Evolutionary conservation across 768 basidiomycete species (phyloP), one percentile per base, ranked within the genome.

Genomic region (Gelatoporia subvermispora): DNA sequence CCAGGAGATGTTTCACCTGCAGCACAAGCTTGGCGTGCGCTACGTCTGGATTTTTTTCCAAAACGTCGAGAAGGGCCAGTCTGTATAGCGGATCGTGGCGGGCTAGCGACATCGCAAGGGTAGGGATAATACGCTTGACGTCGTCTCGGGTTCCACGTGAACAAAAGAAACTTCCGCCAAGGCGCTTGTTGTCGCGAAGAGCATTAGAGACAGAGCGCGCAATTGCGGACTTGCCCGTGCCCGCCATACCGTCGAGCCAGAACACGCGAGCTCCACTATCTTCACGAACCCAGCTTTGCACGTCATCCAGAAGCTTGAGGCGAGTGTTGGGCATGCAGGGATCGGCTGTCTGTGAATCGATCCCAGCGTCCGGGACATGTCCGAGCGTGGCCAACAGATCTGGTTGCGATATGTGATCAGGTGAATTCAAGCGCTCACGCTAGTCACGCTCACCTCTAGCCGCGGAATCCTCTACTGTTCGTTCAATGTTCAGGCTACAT

Each of bases 191-290:
- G 15, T 28, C 16, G 16, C 24, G 31, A 2, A 22, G 13, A 31
- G 46, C 40, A 13, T 36, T 23, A 13, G n/a, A 16, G 17, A 58
- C 41, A 16, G 52, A 42, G 24, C 47, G 43, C 17, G 54, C 54
- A 36, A 55, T 49, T 1, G 54, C 36, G 4, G 57, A 58, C 43
- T 58, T 55, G 35, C 54, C 57, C 2, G 49, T 40, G n/a, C 54
- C 54, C 0, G 57, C 48, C 3, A 31, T 36, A 8, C 57, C 54
- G 18, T 18, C 20, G 16, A 58, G 41, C 13, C 56, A 15, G 31
- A 55, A 31, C 7, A 55, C 20, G 1, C 44, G 40, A n/a, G 41
- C 13, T 8, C 36, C 38, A 22, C 11, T 25, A 15, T 9, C 2
- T 11, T 22, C 35, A 16, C 22, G 23, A 2, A 35, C 43, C 54